Evolutionary conservation across 495 filamentous ascomycete genomes (phyloP).

Genomic region (Thermochaetoides thermophila): DNA sequence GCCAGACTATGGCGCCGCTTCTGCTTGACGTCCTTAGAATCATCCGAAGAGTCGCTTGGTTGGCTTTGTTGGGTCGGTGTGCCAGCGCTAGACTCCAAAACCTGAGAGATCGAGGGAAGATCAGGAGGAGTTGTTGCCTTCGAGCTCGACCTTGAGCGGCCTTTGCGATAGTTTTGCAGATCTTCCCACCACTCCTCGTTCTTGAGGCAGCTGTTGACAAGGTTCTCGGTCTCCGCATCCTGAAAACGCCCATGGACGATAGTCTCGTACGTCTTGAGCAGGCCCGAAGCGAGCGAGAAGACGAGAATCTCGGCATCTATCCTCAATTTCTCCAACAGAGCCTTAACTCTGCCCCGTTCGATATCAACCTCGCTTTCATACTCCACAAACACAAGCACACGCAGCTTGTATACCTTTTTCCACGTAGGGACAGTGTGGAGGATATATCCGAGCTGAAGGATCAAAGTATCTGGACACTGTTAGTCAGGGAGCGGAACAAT

Average conservation of each 20-base stretch:
- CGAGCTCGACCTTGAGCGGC: slow-evolving; percentile 37
- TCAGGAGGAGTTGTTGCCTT: too few species aligned
- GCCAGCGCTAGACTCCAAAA: slow-evolving; percentile 22
- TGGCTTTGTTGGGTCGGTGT: slow-evolving; percentile 18
- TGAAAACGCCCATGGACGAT: slow-evolving; percentile 52
- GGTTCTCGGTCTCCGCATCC: slow-evolving; percentile 29
- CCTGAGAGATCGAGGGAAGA: slow-evolving; percentile 16
- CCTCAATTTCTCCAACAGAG: slow-evolving; percentile 62
- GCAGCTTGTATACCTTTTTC: slow-evolving; percentile 60
- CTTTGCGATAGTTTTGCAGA: slow-evolving; percentile 42
- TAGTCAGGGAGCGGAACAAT: slow-evolving; percentile 1
- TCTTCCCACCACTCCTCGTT: slow-evolving; percentile 77
- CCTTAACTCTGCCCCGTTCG: slow-evolving; percentile 56
- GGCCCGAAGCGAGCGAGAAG: slow-evolving; percentile 66
- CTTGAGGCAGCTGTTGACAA: slow-evolving; percentile 45
- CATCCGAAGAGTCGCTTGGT: slow-evolving; percentile 11
- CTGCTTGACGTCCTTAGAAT: slow-evolving; percentile 3
- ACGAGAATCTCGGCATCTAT: slow-evolving; percentile 70
- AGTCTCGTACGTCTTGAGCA: slow-evolving; percentile 56
- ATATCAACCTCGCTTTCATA: slow-evolving; percentile 76
- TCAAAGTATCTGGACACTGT: slow-evolving; percentile 47
- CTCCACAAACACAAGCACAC: slow-evolving; percentile 76
- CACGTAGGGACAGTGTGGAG: slow-evolving; percentile 69
- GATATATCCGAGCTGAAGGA: slow-evolving; percentile 75
- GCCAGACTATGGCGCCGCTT: slow-evolving; percentile 23